phyloP scores from a whole-genome alignment of 495 filamentous ascomycete species.

The Hypoxylon lienhwacheense region DNA sequence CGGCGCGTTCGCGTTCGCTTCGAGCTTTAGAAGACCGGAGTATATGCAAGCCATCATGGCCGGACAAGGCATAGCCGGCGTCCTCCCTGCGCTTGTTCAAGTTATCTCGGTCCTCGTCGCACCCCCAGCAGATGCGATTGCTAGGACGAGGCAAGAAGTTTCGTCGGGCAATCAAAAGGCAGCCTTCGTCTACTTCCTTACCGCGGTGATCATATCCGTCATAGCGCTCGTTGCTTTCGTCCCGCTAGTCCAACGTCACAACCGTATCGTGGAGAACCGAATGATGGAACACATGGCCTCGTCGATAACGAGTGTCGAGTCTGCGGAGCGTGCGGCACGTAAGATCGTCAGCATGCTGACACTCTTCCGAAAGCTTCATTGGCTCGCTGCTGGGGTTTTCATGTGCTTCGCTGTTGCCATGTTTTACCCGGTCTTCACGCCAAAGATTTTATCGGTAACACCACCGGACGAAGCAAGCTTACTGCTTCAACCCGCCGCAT shows the following conservation, averaged over 20 bases:
- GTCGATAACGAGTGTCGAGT: slow-evolving; percentile 49
- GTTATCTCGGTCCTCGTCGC: slow-evolving; percentile 79
- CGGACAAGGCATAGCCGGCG: slow-evolving; percentile 89
- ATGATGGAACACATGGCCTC: slow-evolving; percentile 44
- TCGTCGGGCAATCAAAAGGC: slow-evolving; percentile 55
- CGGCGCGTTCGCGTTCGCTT: slow-evolving; percentile 88
- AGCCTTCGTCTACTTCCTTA: slow-evolving; percentile 89
- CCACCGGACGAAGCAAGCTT: slow-evolving; percentile 49
- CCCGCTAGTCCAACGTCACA: slow-evolving; percentile 51
- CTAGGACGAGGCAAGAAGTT: slow-evolving; percentile 6
- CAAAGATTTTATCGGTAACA: slow-evolving; percentile 72
- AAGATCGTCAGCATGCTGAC: slow-evolving; percentile 65
- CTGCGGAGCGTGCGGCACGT: slow-evolving; percentile 49
- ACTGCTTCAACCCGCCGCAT: slow-evolving; percentile 71
- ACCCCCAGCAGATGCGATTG: slow-evolving; percentile 40
- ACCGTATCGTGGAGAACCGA: slow-evolving; percentile 45
- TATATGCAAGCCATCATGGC: slow-evolving; percentile 98
- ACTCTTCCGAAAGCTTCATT: slow-evolving; percentile 73
- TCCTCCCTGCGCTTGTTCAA: slow-evolving; percentile 84
- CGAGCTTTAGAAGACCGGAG: slow-evolving; percentile 76
- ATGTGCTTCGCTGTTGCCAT: slow-evolving; percentile 82
- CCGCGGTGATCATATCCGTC: slow-evolving; percentile 67
- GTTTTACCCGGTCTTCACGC: slow-evolving; percentile 92
- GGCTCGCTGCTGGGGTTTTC: slow-evolving; percentile 69
- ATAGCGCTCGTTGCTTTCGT: slow-evolving; percentile 60